Base-by-base conservation (phyloP, 2,329 filamentous ascomycete genomes). In the Cytospora paraplurivora region DNA sequence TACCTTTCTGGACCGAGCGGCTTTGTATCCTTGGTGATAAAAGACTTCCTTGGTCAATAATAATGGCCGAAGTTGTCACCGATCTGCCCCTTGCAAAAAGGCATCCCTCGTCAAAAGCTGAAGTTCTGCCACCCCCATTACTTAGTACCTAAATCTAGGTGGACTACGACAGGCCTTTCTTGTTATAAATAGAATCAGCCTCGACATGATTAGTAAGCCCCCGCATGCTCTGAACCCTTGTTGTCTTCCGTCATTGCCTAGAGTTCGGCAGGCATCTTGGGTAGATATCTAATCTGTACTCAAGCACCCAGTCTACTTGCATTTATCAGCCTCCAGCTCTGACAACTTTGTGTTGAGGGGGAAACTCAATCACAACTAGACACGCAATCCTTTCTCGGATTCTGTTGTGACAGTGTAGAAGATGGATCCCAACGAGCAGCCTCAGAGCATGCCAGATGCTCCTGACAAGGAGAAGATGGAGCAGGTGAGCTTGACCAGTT, bases 391-490 rank as follows among this genome's bases (percentile, higher is more conserved):
- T 54, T 33, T 60, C 32, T 17, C 33, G 27, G 32, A 12, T 54
- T 27, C 38, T 21, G 32, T 37, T 13, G 38, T 27, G 32, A 33
- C 37, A 55, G 51, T 50, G 5, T 44, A n/a, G 63, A 77, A 44
- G n/a, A 78, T 84, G 82, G 81, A 84, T 68, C 76, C 80, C 15
- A 78, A 78, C 73, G 76, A 80, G 63, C 76, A 78, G 68, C 75
- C 69, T 27, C 68, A 72, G 21, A 73, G 27, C 74, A 75, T 75
- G 69, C 76, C 76, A 56, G 84, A 85, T 69, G 83, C 81, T 65
- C 83, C 83, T 27, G 82, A 85, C 69, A 80, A 81, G 71, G 82
- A 85, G 72, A 84, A 82, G 72, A 85, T 85, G 82, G 82, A 84
- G 65, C 80, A 84, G 79, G 82, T 80, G 72, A 71, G 59, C 35